These are phyloP conservation scores for Piper longum DNA, from an alignment of 164 flowering plant genomes.

Conservation along the genomic window DNA sequence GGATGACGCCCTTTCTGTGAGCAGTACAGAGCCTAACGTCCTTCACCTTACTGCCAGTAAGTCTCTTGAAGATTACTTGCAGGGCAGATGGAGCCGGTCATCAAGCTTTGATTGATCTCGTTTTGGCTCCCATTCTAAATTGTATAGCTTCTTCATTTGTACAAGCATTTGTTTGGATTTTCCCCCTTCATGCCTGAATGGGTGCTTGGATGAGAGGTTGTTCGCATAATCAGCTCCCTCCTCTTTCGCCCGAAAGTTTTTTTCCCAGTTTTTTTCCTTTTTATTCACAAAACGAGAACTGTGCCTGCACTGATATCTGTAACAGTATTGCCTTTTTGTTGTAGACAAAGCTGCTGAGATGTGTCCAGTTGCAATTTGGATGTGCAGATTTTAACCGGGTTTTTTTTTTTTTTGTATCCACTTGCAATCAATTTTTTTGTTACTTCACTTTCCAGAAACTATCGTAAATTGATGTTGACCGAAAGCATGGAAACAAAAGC, in stretches of 20 bases:
- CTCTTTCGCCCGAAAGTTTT: neutral
- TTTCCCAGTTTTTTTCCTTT: neutral
- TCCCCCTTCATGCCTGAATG: neutral
- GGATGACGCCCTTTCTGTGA: slow-evolving; percentile 51
- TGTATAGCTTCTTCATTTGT: neutral
- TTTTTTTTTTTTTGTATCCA: too few relatives aligned
- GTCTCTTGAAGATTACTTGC: slow-evolving; percentile 69
- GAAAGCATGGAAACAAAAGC: neutral
- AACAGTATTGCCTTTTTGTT: neutral
- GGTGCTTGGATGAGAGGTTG: slow-evolving; percentile 69
- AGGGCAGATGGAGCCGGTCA: slow-evolving; percentile 81
- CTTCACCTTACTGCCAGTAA: slow-evolving; percentile 4
- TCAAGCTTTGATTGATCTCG: slow-evolving; percentile 56
- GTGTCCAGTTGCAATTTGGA: neutral
- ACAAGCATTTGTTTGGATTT: neutral
- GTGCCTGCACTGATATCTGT: neutral
- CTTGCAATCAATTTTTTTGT: too few relatives aligned
- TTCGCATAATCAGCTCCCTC: slow-evolving; percentile 11
- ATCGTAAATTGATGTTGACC: too few relatives aligned
- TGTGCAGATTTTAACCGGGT: too few relatives aligned
- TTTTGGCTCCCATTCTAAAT: neutral
- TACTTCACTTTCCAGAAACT: too few relatives aligned
- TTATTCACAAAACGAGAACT: neutral
- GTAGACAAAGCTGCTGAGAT: neutral
- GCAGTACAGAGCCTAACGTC: slow-evolving; percentile 50